These are phyloP conservation scores for Solanum chilense DNA, from an alignment of 257 asterid genomes.

Conservation along the genomic window DNA sequence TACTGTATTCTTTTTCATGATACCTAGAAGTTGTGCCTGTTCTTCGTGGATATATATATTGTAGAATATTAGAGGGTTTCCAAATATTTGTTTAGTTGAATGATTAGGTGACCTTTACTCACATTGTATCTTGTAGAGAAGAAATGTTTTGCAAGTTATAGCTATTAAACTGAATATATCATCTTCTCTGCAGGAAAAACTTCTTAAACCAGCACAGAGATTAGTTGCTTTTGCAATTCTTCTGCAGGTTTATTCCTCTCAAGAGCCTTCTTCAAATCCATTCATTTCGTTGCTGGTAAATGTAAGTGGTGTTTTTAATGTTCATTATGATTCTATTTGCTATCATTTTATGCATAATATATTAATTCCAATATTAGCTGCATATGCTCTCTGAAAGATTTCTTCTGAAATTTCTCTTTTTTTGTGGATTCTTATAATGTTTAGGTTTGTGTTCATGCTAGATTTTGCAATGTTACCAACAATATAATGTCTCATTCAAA, in stretches of 20 bases:
- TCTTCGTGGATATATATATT: background rate
- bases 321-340: background rate
- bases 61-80: background rate
- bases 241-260: slow-evolving; percentile 63
- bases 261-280: slow-evolving; percentile 66
- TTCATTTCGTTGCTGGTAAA: slow-evolving; percentile 59
- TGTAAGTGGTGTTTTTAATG: slow-evolving; percentile 31
- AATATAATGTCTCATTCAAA: background rate
- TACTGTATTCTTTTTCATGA: background rate
- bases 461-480: background rate
- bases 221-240: slow-evolving; percentile 69
- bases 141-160: background rate
- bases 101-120: background rate
- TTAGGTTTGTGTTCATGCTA: background rate
- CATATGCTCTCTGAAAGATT: background rate
- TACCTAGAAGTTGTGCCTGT: background rate
- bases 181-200: slow-evolving; percentile 47
- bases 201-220: slow-evolving; percentile 56
- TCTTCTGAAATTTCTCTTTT: background rate
- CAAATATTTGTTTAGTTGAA: background rate
- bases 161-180: background rate
- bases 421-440: background rate
- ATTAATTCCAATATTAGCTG: background rate
- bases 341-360: background rate
- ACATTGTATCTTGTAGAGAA: background rate